These are phyloP conservation scores for Pichia sporocuriosa DNA, from an alignment of 805 yeast genomes.

Conservation along the genomic window DNA sequence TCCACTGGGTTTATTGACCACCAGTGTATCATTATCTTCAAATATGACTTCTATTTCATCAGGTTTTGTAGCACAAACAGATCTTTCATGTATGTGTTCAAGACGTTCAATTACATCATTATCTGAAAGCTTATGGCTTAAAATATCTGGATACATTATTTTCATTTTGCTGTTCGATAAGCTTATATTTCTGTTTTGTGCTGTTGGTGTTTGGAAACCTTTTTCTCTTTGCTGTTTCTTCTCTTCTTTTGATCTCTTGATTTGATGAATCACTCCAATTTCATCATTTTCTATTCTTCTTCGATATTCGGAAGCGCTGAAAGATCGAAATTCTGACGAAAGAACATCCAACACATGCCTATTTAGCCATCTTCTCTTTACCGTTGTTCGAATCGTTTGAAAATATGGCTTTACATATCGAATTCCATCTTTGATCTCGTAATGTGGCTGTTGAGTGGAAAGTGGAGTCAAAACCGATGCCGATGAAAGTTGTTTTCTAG, in stretches of 20 bases:
- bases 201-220: not conserved
- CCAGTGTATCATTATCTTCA: constrained; percentile 28
- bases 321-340: constrained; percentile 33
- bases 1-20: constrained; percentile 48
- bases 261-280: constrained; percentile 17
- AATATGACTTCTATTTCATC: constrained; percentile 14
- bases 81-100: constrained; percentile 28
- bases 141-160: constrained; percentile 17
- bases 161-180: not conserved
- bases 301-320: constrained; percentile 20
- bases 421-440: constrained; percentile 28
- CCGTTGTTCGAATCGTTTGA: constrained; percentile 30
- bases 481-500: not conserved
- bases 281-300: constrained; percentile 16
- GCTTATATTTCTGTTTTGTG: not conserved
- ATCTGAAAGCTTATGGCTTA: constrained; percentile 13
- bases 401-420: constrained; percentile 38
- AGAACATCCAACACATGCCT: constrained; percentile 34
- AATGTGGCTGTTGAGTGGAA: constrained; percentile 13
- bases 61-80: constrained; percentile 7
- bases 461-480: not conserved
- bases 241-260: constrained; percentile 16
- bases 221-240: constrained; percentile 3
- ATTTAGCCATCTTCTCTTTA: constrained; percentile 40
- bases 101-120: constrained; percentile 26